Conservation (phyloP, 495 filamentous ascomycete genomes). For the Neurospora sp. region DNA sequence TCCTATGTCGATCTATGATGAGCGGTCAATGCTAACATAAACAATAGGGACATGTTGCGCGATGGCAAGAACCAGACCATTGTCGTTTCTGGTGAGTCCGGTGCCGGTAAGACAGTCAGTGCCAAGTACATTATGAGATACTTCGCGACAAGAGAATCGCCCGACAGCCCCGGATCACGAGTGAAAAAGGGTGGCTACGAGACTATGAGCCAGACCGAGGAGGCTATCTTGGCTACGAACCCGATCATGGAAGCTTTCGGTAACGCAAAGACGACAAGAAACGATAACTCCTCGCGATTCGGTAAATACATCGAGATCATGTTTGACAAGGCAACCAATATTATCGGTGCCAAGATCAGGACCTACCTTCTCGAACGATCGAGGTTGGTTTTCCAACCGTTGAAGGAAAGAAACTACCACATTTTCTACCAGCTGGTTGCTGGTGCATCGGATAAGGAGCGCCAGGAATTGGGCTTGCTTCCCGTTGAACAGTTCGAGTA, state of each 20-base stretch:
- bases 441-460: constrained; percentile 81
- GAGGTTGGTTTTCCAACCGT: constrained; percentile 92
- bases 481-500: constrained; percentile 90
- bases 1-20: not conserved
- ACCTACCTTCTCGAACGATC: constrained; percentile 95
- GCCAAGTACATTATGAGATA: constrained; percentile 99
- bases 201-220: constrained; percentile 94
- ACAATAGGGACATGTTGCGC: constrained; percentile 86
- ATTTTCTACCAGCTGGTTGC: constrained; percentile 98
- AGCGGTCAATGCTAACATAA: not conserved
- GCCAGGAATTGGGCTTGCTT: constrained; percentile 62
- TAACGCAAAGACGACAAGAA: constrained; percentile 97
- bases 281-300: constrained; percentile 98
- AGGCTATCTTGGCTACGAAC: constrained; percentile 96
- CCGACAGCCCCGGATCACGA: constrained; percentile 74
- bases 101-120: constrained; percentile 97
- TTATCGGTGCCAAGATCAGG: constrained; percentile 93
- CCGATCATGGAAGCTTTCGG: constrained; percentile 99
- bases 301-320: constrained; percentile 99
- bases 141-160: constrained; percentile 94
- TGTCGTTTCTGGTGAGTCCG: constrained; percentile 96
- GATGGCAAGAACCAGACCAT: constrained; percentile 96
- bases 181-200: constrained; percentile 63
- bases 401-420: constrained; percentile 98
- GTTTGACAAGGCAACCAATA: constrained; percentile 92